These are phyloP conservation scores for Podospora fimiseda DNA, from an alignment of 495 filamentous ascomycete genomes.

Conservation along the genomic window DNA sequence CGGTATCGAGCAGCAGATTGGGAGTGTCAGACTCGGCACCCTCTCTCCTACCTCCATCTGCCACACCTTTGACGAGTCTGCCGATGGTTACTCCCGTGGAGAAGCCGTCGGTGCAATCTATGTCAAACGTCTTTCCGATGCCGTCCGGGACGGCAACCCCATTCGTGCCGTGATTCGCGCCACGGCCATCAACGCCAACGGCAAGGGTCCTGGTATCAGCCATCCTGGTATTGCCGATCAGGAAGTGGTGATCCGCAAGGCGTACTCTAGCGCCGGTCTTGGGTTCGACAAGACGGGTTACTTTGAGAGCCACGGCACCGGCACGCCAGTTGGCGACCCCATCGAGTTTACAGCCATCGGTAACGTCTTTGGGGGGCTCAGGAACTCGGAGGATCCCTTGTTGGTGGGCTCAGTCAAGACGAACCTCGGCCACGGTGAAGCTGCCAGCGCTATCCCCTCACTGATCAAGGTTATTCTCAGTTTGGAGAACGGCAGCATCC, in stretches of 20 bases:
- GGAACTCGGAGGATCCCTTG: background rate
- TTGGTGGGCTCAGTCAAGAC: constrained; percentile 41
- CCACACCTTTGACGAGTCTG: background rate
- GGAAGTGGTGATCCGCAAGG: constrained; percentile 34
- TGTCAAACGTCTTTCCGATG: constrained; percentile 45
- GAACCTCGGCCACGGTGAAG: constrained; percentile 53
- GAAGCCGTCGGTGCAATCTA: background rate
- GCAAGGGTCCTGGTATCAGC: constrained; percentile 41
- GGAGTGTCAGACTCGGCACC: background rate
- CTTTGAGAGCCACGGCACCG: constrained; percentile 42
- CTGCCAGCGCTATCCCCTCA: constrained; percentile 42
- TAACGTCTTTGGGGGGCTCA: background rate
- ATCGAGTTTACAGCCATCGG: background rate
- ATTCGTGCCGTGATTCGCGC: constrained; percentile 51
- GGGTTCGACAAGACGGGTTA: constrained; percentile 35
- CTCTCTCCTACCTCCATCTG: background rate
- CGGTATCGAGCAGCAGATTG: constrained; percentile 30
- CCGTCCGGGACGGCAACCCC: constrained; percentile 35
- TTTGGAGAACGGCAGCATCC: constrained; percentile 44
- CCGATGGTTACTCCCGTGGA: background rate
- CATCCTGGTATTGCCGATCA: constrained; percentile 44
- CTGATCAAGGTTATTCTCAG: constrained; percentile 50
- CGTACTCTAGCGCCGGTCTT: constrained; percentile 38
- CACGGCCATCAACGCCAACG: constrained; percentile 44
- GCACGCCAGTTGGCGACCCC: background rate